Conservation (phyloP, 306 rosid species). For the Sicyos baderoa region DNA sequence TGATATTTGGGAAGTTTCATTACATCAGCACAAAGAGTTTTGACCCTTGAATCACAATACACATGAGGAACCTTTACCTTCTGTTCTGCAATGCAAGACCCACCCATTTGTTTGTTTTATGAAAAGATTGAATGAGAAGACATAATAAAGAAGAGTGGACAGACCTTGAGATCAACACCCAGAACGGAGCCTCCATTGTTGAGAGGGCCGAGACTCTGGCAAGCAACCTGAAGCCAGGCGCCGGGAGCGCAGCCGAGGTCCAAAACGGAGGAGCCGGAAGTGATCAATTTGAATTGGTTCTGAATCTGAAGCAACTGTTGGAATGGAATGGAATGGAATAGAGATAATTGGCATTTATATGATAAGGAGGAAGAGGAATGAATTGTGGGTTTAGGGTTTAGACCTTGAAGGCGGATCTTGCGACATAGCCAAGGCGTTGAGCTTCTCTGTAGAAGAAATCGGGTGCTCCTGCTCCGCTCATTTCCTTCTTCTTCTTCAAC, state of each 20-base stretch:
- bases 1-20: slow-evolving; percentile 45
- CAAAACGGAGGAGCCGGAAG: slow-evolving; percentile 54
- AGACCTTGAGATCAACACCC: slow-evolving; percentile 84
- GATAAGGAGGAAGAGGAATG: too few species aligned
- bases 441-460: slow-evolving; percentile 95
- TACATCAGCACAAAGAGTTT: slow-evolving; percentile 64
- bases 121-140: too few species aligned
- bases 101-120: too few species aligned
- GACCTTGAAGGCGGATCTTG: slow-evolving; percentile 93
- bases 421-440: slow-evolving; percentile 89
- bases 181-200: slow-evolving; percentile 55
- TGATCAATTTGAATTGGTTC: slow-evolving; percentile 59
- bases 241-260: slow-evolving; percentile 99
- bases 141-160: too few species aligned
- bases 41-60: slow-evolving; percentile 75
- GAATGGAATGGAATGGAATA: too few species aligned
- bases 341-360: too few species aligned
- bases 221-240: slow-evolving; percentile 93
- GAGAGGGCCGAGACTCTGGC: slow-evolving; percentile 77
- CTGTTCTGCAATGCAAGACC: slow-evolving; percentile 51
- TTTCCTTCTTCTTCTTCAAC: slow-evolving; percentile 13
- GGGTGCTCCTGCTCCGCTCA: slow-evolving; percentile 65
- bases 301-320: slow-evolving; percentile 71
- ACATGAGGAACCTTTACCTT: slow-evolving; percentile 72
- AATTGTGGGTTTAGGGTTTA: too few species aligned